Evolutionary conservation across 306 rosid species (phyloP).

Genomic region (Quercus parvula): DNA sequence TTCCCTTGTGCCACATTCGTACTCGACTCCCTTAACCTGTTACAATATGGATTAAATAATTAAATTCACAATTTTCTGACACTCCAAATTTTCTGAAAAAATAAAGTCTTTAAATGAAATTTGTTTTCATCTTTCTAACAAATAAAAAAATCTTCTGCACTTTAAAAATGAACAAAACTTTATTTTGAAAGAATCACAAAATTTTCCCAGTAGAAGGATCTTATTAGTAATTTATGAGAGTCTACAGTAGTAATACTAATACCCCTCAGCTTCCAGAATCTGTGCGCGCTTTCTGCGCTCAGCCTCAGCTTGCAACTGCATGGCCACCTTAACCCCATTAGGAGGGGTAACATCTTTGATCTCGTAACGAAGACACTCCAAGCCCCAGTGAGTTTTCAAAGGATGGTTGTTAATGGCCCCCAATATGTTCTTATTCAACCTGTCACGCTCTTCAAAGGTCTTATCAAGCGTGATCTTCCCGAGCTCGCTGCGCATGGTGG

Average conservation of each 20-base stretch:
- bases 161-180: too few relatives aligned
- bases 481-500: conserved; percentile 92
- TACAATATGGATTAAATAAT: too few relatives aligned
- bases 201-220: too few relatives aligned
- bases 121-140: too few relatives aligned
- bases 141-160: too few relatives aligned
- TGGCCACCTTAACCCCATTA: conserved; percentile 82
- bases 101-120: too few relatives aligned
- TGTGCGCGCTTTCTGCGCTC: conserved; percentile 92
- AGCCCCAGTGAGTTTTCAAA: conserved; percentile 54
- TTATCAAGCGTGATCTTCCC: conserved; percentile 96
- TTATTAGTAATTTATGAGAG: too few relatives aligned
- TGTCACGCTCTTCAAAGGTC: conserved; percentile 87
- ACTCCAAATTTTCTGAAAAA: too few relatives aligned
- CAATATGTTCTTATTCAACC: conserved; percentile 81
- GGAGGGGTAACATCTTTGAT: conserved; percentile 98
- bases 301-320: conserved; percentile 99
- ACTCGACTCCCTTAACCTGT: conserved; percentile 48
- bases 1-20: conserved; percentile 83
- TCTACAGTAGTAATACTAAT: conserved; percentile 15
- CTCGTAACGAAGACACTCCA: conserved; percentile 92
- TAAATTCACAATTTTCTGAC: too few relatives aligned
- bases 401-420: conserved; percentile 51
- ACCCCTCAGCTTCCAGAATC: conserved; percentile 97
- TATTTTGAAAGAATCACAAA: too few relatives aligned